phyloP scores from a whole-genome alignment of 75 land plant species.

The Azolla pinnata region DNA sequence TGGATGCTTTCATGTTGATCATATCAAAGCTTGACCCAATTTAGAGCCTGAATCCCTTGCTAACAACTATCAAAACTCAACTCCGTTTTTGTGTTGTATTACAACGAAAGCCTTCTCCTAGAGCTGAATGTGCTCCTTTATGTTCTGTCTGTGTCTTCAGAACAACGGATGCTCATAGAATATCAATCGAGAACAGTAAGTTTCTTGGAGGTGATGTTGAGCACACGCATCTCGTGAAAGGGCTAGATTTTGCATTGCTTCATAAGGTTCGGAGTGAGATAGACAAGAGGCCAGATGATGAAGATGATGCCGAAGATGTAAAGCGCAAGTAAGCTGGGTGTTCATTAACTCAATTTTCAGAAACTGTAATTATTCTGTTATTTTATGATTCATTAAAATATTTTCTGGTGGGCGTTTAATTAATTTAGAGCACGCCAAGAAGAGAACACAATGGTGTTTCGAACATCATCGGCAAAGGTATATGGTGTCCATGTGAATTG shows the following conservation, averaged over 20 bases:
- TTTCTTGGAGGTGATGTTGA: slow-evolving; percentile 99
- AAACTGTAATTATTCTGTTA: background rate
- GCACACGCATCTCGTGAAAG: slow-evolving; percentile 98
- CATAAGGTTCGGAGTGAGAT: slow-evolving; percentile 95
- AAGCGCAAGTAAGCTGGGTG: slow-evolving; percentile 42
- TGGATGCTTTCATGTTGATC: no score
- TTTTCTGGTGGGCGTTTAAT: slow-evolving; percentile 1
- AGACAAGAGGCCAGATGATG: slow-evolving; percentile 78
- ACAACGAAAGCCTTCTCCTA: no score
- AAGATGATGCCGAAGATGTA: slow-evolving; percentile 45
- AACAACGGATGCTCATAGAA: slow-evolving; percentile 68
- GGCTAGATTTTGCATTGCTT: slow-evolving; percentile 94
- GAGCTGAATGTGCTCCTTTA: background rate
- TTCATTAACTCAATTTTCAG: background rate
- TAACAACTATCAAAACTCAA: no score
- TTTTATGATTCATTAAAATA: background rate
- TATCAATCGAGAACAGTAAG: slow-evolving; percentile 98
- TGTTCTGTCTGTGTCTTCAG: background rate
- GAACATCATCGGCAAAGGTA: slow-evolving; percentile 88
- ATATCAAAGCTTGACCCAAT: no score
- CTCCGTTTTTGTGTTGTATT: no score
- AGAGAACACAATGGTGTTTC: slow-evolving; percentile 69
- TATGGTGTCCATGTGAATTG: no score
- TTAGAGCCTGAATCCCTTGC: no score
- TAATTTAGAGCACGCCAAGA: slow-evolving; percentile 50